Percentiles rank a stretch among this genome's conserved stretches.
Conservation (phyloP, 139 green algal genomes). For the Trebouxia sp. region DNA sequence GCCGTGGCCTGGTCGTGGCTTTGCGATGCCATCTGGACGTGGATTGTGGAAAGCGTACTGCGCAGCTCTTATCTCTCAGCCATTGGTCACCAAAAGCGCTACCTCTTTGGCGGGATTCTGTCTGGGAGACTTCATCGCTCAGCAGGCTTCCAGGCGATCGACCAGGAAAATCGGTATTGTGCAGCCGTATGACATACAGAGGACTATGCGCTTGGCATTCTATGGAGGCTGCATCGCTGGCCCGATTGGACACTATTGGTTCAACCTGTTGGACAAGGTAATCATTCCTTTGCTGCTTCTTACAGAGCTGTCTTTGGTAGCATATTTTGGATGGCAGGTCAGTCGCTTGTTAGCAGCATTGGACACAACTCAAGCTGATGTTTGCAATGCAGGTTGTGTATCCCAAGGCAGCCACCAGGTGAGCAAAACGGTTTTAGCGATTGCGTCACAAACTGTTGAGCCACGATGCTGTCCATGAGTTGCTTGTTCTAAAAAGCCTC, state of each 20-base stretch:
- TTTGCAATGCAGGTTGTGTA: background rate
- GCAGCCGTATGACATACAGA: conserved; percentile 8
- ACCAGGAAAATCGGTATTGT: background rate
- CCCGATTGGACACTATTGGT: conserved; percentile 33
- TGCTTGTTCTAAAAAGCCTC: too few relatives aligned
- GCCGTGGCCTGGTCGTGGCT: too few relatives aligned
- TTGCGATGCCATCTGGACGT: conserved; percentile 2
- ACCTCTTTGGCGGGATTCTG: conserved; percentile 13
- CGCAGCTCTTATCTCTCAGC: background rate
- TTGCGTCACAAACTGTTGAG: too few relatives aligned
- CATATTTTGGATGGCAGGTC: too few relatives aligned
- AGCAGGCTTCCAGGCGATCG: background rate
- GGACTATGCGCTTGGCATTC: conserved; percentile 29
- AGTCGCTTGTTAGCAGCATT: too few relatives aligned
- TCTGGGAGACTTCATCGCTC: conserved; percentile 10
- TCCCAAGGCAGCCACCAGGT: conserved; percentile 21
- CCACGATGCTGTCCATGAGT: background rate
- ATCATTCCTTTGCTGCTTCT: too few relatives aligned
- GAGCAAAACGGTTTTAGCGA: too few relatives aligned
- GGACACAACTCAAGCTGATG: too few relatives aligned
- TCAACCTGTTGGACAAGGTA: conserved; percentile 22
- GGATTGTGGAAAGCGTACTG: conserved; percentile 3
- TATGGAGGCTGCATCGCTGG: conserved; percentile 25
- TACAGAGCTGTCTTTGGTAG: too few relatives aligned
- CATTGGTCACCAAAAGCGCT: conserved; percentile 14